Evolutionary conservation across 805 yeast genomes (phyloP), one percentile per base, ranked within the genome.

Genomic region (Lipomyces anomalus): DNA sequence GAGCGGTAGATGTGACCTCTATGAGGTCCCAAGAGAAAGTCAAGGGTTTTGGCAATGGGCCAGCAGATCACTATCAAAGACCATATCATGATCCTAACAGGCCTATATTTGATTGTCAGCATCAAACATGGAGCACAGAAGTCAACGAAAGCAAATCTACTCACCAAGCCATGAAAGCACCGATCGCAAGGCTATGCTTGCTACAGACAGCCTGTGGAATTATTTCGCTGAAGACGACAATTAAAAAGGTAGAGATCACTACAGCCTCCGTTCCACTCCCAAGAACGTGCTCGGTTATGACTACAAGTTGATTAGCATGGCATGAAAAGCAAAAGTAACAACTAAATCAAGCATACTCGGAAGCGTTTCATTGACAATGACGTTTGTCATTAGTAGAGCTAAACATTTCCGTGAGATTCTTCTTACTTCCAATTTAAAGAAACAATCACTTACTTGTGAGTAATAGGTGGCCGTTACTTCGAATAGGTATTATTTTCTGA

Each of bases 201-300:
- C 43, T 11, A 24, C 44, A 42, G 11, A 42, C 42, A 9, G 42
- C 42, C 42, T 39, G 42, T 13, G 42, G 42, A 3, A 42, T 38
- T 28, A 38, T 40, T 29, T 40, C 22, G 6, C 11, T 6, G 35
- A 40, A 40, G 18, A 40, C n/a, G 43, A 40, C 46, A 17, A 40
- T 42, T 11, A 39, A 22, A 17, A 39, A 6, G 16, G 45, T 43
- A 11, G 44, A 43, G 16, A 26, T 11, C 6, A 43, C 35, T 29
- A 43, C 23, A 29, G 47, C 22, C 21, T 2, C 7, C 4, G 16
- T 23, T 3, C 42, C 42, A 33, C 40, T 30, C 11, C 42, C 42
- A 3, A 39, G 9, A 13, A 23, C 40, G 20, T 39, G 36, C 4
- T 37, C 40, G 13, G 40, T 37, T 9, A 37, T 24, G 7, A 37